Evolutionary conservation across 768 basidiomycete species (phyloP).

Genomic region (Serendipita sp.): DNA sequence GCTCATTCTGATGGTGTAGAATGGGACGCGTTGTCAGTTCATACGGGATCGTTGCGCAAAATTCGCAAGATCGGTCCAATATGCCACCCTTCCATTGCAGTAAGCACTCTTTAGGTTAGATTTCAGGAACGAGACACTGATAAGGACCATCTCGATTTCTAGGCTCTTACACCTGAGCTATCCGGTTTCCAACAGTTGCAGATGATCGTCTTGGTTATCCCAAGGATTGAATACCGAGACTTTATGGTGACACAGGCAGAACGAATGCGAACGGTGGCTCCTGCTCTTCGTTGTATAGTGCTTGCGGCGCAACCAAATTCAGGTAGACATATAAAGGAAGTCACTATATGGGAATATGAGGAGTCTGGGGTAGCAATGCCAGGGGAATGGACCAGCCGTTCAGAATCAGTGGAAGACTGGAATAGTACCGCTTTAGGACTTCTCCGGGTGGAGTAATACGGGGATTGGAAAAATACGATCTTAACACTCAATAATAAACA

Average conservation of each 20-base stretch:
- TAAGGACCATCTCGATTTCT: neutral
- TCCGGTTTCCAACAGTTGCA: neutral
- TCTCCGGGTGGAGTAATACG: neutral
- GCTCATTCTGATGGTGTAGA: neutral
- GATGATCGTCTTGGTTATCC: neutral
- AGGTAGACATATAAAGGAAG: neutral
- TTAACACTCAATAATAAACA: too few species aligned
- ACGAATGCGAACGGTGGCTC: neutral
- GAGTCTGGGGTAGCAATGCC: neutral
- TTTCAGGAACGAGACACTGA: too few species aligned
- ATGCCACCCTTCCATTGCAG: neutral
- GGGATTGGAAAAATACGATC: too few species aligned
- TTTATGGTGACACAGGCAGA: neutral
- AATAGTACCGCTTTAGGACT: neutral
- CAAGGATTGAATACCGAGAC: neutral
- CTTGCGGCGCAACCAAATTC: neutral
- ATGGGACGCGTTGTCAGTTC: neutral
- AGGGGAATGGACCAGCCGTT: neutral
- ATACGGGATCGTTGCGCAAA: neutral
- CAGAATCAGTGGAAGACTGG: neutral
- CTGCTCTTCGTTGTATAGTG: neutral
- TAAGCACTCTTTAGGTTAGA: neutral
- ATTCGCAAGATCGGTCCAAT: neutral
- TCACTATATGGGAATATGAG: neutral
- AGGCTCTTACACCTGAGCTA: neutral